Evolutionary conservation across 106 monocot genomes (phyloP), one percentile per base, ranked within the genome.

Genomic region (Agapanthus africanus): DNA sequence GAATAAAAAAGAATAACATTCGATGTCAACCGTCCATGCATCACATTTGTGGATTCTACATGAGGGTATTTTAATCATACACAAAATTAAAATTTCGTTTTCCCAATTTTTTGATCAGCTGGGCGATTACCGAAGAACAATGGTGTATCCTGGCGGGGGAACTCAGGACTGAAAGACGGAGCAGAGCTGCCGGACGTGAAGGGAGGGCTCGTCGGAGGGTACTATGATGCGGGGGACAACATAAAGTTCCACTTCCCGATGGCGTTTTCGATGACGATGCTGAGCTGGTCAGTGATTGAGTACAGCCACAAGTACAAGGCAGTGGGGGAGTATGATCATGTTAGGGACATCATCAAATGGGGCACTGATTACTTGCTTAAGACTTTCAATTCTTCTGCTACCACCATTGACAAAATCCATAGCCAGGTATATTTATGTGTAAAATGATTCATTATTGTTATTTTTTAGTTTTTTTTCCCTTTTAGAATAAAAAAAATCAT

Each of bases 171-270:
- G 26, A 37, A 71, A 3, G 78, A 78, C 54, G 78, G 78, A 0
- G 38, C 67, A 7, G 15, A 44, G 32, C 35, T 64, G 10, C 11
- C 36, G 23, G 70, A 77, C 18, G 76, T 70, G 14, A 71, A 71
- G 30, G 71, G 70, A 6, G 71, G 47, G 11, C 73, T 84, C 19
- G 76, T 79, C 6, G 83, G 83, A 65, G 83, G 83, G 21, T 84
- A 86, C 59, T 86, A 86, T 26, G 80, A 86, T 25, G 72, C 71
- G 0, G 85, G 85, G 15, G 75, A 82, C 59, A 86, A 86, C 42
- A 82, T 86, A 27, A 86, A 86, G 40, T 86, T 82, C 35, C 81
- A 82, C 23, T 76, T 78, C n/a, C 82, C 82, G 16, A 74, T 78
- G 74, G 74, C 78, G 1, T 82, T 78, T 37, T 74, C 78, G 25